These are phyloP conservation scores for Leccinum variicolor DNA, from an alignment of 768 basidiomycete species.

Conservation along the genomic window DNA sequence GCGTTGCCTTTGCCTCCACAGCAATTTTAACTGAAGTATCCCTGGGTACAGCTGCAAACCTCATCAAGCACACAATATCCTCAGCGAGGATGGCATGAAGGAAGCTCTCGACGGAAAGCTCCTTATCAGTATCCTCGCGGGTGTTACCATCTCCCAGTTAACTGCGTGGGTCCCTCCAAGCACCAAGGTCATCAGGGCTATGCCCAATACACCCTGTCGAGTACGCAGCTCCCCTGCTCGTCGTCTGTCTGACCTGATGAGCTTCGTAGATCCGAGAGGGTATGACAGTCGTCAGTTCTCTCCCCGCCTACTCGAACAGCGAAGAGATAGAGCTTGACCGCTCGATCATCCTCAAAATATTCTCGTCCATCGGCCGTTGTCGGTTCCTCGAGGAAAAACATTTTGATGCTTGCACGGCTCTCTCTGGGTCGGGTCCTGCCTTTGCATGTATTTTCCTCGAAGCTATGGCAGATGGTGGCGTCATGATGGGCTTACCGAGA, in stretches of 20 bases:
- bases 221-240: conserved; percentile 39
- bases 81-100: conserved; percentile 69
- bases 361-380: conserved; percentile 95
- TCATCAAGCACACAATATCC: conserved; percentile 73
- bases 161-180: conserved; percentile 65
- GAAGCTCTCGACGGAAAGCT: conserved; percentile 88
- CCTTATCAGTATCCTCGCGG: conserved; percentile 96
- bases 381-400: conserved; percentile 97
- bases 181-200: conserved; percentile 90
- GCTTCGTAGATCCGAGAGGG: conserved; percentile 87
- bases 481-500: conserved; percentile 98
- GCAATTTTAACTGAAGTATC: neutral
- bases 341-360: conserved; percentile 83
- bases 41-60: conserved; percentile 78
- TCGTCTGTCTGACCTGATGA: neutral
- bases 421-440: conserved; percentile 94
- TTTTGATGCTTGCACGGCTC: conserved; percentile 96
- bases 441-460: conserved; percentile 97
- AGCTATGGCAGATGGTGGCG: conserved; percentile 98
- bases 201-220: conserved; percentile 98
- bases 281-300: conserved; percentile 90
- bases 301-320: conserved; percentile 45
- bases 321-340: conserved; percentile 54
- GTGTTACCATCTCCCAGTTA: conserved; percentile 85
- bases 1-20: conserved; percentile 19